Percentiles rank a stretch among this genome's conserved stretches.
Conservation (phyloP, 129 eudicot species). For the Logfia minima region DNA sequence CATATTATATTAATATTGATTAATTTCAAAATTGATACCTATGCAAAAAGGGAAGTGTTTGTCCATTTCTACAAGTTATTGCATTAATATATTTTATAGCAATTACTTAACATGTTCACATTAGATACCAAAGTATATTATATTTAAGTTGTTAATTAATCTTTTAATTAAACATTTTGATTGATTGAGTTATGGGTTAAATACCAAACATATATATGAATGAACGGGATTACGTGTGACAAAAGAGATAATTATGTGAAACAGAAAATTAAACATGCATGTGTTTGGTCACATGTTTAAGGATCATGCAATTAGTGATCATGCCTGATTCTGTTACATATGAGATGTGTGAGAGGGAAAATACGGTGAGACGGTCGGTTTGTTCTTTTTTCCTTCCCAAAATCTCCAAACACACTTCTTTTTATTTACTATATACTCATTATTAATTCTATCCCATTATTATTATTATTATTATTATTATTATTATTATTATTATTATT, state of each 20-base stretch:
- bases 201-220: constrained; percentile 31
- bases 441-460: too few relatives aligned
- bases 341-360: constrained; percentile 44
- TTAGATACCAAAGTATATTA: neutral
- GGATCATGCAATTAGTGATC: constrained; percentile 80
- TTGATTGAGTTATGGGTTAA: too few relatives aligned
- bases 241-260: constrained; percentile 47
- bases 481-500: too few relatives aligned
- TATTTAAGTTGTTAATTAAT: too few relatives aligned
- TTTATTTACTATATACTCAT: neutral
- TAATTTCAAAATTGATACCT: neutral
- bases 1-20: neutral
- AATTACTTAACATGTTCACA: neutral
- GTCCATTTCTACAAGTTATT: constrained; percentile 14
- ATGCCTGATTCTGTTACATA: constrained; percentile 67
- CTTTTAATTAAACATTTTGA: too few relatives aligned
- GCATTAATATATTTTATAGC: neutral
- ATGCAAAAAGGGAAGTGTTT: constrained; percentile 19
- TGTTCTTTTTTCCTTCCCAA: constrained; percentile 29
- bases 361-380: constrained; percentile 39
- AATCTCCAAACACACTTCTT: constrained; percentile 25
- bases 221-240: constrained; percentile 45
- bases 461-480: too few relatives aligned
- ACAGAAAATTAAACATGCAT: constrained; percentile 44
- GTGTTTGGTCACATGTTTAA: constrained; percentile 56